These are phyloP conservation scores for Copromyces sp. DNA, from an alignment of 495 filamentous ascomycete genomes.

Conservation along the genomic window DNA sequence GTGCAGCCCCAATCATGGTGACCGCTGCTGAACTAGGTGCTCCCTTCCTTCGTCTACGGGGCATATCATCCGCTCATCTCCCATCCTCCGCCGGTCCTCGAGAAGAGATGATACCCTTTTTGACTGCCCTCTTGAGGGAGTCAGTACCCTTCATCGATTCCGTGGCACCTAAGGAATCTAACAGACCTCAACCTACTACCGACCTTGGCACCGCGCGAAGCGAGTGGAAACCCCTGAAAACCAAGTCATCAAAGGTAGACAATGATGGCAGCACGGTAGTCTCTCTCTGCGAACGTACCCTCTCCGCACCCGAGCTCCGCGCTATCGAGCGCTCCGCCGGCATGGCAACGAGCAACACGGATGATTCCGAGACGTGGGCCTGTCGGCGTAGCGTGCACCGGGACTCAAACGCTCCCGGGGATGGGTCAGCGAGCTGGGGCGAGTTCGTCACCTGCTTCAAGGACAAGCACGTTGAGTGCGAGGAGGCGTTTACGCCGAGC, in stretches of 20 bases:
- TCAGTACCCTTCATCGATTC: slow-evolving; percentile 45
- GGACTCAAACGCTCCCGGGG: slow-evolving; percentile 27
- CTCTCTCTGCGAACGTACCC: slow-evolving; percentile 32
- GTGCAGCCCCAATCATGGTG: not conserved
- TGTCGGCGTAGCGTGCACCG: slow-evolving; percentile 54
- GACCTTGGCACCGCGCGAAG: slow-evolving; percentile 5
- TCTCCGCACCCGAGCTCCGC: slow-evolving; percentile 29
- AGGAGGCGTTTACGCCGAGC: slow-evolving; percentile 62
- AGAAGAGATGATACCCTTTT: slow-evolving; percentile 27
- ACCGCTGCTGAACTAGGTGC: not conserved
- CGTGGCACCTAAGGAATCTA: slow-evolving; percentile 25
- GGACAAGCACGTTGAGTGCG: slow-evolving; percentile 53
- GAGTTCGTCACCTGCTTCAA: slow-evolving; percentile 56
- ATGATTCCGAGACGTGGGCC: slow-evolving; percentile 34
- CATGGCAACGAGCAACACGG: slow-evolving; percentile 3
- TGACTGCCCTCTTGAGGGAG: slow-evolving; percentile 40
- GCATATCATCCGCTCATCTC: slow-evolving; percentile 29
- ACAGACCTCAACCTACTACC: slow-evolving; percentile 1
- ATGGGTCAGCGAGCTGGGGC: slow-evolving; percentile 52
- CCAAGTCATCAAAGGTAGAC: slow-evolving; percentile 29
- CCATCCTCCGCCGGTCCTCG: slow-evolving; percentile 18
- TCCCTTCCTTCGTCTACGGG: slow-evolving; percentile 26
- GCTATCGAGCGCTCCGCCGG: not conserved
- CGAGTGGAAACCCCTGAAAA: slow-evolving; percentile 33
- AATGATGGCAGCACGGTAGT: slow-evolving; percentile 33